Evolutionary conservation across 352 stramenopile genomes (phyloP), one percentile per base, ranked within the genome.

Genomic region (Phytophthora ramorum): DNA sequence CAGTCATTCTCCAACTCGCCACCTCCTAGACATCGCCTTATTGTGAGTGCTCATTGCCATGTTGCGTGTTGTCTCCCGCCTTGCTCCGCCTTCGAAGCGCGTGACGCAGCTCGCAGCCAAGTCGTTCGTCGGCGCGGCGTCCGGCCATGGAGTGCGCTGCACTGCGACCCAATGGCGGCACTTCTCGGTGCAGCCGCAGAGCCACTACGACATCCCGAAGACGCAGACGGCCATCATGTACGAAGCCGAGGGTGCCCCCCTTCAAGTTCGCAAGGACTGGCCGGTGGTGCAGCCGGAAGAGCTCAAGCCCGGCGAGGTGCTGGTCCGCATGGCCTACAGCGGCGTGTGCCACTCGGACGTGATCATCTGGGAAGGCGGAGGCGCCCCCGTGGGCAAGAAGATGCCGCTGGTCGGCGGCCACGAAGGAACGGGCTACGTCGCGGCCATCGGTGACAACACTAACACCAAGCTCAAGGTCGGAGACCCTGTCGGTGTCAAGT

Each of bases 351-450:
- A 79, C 63, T 78, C 76, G 13, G 76, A 81, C 40, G 47, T 81
- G 48, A 66, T 76, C 64, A 64, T 75, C 17, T 85, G 76, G 76
- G 56, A 71, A n/a, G 73, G 76, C 12, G 73, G 75, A 19, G 63
- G 74, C 51, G 63, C 65, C 24, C 62, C 62, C 5, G 35, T 63
- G 4, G 41, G 47, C 5, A 74, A 63, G 45, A 74, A 77, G 66
- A 30, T 78, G 52, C 77, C 80, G 13, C 64, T 85, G 7, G 73
- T 89, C 10, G 78, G 76, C 57, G 80, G 80, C 14, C 80, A 89
- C 53, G 80, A 89, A 75, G 76, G 76, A 14, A 70, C 70, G 5
- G 76, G 76, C 4, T 85, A 80, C 63, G 63, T 82, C 2, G 70
- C 76, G 3, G 78, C 76, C 16, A 81, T 85, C 20, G 80, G 66